phyloP scores from a whole-genome alignment of 2,329 filamentous ascomycete genomes.

The Metarhizium brunneum region DNA sequence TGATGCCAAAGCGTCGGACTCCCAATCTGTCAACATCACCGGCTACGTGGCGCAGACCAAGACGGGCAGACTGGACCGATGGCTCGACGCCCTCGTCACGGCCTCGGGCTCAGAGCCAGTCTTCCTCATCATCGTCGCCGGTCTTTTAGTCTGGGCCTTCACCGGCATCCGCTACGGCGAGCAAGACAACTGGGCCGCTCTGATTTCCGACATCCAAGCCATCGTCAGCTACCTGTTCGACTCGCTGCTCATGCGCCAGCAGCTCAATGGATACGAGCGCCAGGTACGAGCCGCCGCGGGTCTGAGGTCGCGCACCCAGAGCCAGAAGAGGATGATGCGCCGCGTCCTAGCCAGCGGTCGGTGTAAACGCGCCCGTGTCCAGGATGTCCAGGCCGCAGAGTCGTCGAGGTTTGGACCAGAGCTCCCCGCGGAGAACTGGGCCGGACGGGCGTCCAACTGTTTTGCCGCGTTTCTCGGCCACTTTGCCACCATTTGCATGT shows the following conservation, averaged over 20 bases:
- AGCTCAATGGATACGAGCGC: no score
- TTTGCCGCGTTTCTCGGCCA: constrained; percentile 19
- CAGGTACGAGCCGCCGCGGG: neutral
- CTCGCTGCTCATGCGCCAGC: no score
- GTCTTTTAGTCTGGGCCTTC: no score
- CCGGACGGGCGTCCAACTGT: constrained; percentile 18
- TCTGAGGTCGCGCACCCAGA: constrained; percentile 22
- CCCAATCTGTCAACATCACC: constrained; percentile 7
- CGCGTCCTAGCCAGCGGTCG: constrained; percentile 11
- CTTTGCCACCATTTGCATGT: constrained; percentile 15
- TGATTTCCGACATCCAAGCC: no score
- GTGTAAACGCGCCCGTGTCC: neutral
- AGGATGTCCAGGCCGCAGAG: constrained; percentile 11
- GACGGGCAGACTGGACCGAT: constrained; percentile 10
- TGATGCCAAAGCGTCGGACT: neutral
- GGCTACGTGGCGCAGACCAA: constrained; percentile 10
- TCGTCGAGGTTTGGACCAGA: constrained; percentile 11
- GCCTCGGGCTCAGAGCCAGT: no score
- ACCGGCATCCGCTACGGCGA: no score
- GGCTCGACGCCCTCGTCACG: constrained; percentile 10
- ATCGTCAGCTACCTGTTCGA: no score
- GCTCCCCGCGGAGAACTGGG: constrained; percentile 17
- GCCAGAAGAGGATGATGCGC: constrained; percentile 20
- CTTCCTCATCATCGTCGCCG: no score
- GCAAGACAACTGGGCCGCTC: constrained; percentile 11